Base-by-base conservation (phyloP, 2,329 filamentous ascomycete species). In the Colletotrichum paranaense region DNA sequence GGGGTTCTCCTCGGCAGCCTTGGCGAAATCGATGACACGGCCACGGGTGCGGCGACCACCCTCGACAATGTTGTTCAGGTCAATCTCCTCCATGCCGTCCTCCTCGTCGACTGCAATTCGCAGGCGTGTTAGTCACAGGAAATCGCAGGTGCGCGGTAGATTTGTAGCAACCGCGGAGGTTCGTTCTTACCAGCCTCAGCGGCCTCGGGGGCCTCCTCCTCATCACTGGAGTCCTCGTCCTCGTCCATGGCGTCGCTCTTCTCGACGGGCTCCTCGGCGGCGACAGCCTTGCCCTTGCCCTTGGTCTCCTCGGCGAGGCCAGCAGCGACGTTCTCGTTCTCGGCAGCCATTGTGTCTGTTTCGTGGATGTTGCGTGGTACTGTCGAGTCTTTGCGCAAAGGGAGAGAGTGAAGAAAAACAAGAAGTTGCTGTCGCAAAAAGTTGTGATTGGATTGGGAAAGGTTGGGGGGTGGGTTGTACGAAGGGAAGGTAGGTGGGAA, bases 21-120 rank as follows among this genome's bases (percentile, higher is more conserved):
- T 95, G 79, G 93, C 93, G 85, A 94, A 98, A 88, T 98, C 94
- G 82, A 98, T 98, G 80, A 92, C 89, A 84, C 94, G 94, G 81
- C 95, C 95, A 80, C 96, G 96, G 76, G 96, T 98, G 84, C 97
- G 96, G 79, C 92, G 91, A 75, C 92, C 92, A 76, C 88, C 89
- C 72, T 86, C 82, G 81, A 98, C 92, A 82, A 98, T 97, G 89
- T 98, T 98, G 82, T 90, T 90, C 70, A 90, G 87, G 81, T 97
- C 94, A 82, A 99, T 98, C 85, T 96, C 95, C 82, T 97, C 94
- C 88, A 98, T 90, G 83, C 94, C 93, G 80, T 95, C 94, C 57
- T 93, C 93, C 66, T 94, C 93, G 78, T 93, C 92, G 69, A 86
- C 89, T 85, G 82, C 58, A 12, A 38, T 76, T 68, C 76, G 4